Conservation (phyloP, 331 rosid species). For the Rosa hybrid region DNA sequence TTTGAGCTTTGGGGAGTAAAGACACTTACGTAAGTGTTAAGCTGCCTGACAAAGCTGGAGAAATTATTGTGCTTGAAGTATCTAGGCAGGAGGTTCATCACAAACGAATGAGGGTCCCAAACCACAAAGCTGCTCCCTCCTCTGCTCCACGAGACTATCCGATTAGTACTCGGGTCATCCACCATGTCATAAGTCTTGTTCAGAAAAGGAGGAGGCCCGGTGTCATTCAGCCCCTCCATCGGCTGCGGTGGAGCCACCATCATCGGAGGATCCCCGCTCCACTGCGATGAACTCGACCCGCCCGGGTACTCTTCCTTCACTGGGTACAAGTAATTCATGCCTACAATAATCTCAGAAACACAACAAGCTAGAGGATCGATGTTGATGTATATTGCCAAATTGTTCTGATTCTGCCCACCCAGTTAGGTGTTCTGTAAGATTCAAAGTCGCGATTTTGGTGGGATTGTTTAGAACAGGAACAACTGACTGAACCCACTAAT, state of each 20-base stretch:
- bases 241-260: constrained; percentile 59
- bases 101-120: constrained; percentile 79
- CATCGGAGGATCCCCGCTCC: constrained; percentile 20
- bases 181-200: constrained; percentile 81
- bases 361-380: neutral
- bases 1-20: neutral
- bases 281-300: constrained; percentile 34
- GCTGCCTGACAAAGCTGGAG: constrained; percentile 94
- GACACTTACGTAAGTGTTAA: constrained; percentile 80
- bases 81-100: constrained; percentile 63
- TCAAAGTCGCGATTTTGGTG: neutral
- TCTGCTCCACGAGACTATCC: constrained; percentile 72
- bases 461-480: neutral
- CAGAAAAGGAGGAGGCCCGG: constrained; percentile 85
- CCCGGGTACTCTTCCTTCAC: constrained; percentile 55
- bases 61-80: constrained; percentile 92
- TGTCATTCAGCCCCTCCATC: constrained; percentile 72
- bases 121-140: constrained; percentile 75
- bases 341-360: neutral
- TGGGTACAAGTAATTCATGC: constrained; percentile 47
- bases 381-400: neutral
- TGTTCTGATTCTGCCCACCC: neutral
- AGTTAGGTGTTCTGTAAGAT: neutral
- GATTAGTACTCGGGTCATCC: constrained; percentile 60
- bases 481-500: neutral